Evolutionary conservation across 139 green algal genomes (phyloP), one percentile per base, ranked within the genome.

Genomic region (Trebouxia sp.): DNA sequence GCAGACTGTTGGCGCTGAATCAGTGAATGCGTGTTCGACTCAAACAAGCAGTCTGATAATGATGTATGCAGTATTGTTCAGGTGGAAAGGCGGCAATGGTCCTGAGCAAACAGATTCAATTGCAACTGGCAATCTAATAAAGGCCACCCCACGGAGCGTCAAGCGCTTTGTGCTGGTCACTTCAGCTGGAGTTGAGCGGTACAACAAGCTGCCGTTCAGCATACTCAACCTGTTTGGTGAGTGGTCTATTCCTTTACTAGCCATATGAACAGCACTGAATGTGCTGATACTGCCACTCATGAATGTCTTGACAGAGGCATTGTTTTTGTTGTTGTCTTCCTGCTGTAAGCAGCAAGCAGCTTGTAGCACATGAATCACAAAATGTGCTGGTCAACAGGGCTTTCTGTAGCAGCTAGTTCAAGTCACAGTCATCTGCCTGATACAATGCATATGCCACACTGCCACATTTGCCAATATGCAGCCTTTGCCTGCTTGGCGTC

Each of bases 161-260:
- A 91, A 93, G 62, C 91, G 95, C 58, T 97, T 99, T 69, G 84
- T 97, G 41, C 85, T 97, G 22, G 91, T 94, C 10, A 96, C 93
- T 30, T 95, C 90, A 14, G 91, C 92, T n/a, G 96, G 95, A 0
- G 93, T 98, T 50, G 90, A 96, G 79, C 85, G 95, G 12, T 87
- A 84, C 55, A 72, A 84, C 35, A 48, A 88, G 38, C 84, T 96
- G 48, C 94, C 94, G 9, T 98, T 89, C 81, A 66, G 67, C 66
- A 94, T 99, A 30, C 87, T 99, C 28, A 99, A 99, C 83, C 43
- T 88, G 14, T 98, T 98, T 86, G 96, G 95, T 93, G 83, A 30
- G 66, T 20, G 24, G 37, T n/a, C 43, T 14, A n/a, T 6, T 30
- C 58, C 26, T 10, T 15, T 58, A 22, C 50, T 58, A 22, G 50